These are phyloP conservation scores for Dipteronia sinensis DNA, from an alignment of 345 rosid species.

Conservation along the genomic window DNA sequence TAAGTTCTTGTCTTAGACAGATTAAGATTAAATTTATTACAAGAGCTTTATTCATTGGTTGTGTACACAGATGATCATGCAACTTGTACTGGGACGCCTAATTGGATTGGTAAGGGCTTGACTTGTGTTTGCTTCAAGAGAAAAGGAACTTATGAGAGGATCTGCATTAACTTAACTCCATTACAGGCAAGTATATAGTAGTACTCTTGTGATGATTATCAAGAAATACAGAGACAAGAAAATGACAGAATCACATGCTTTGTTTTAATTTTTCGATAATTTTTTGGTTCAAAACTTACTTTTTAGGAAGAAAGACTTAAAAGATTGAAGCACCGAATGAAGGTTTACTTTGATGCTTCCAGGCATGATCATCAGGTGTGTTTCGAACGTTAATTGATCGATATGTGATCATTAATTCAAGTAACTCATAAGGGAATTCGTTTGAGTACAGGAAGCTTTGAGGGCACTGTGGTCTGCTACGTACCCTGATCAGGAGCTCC, in stretches of 20 bases:
- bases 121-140: constrained; percentile 92
- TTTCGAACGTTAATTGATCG: neutral
- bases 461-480: constrained; percentile 87
- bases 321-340: constrained; percentile 74
- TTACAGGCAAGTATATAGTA: constrained; percentile 56
- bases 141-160: constrained; percentile 69
- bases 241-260: neutral
- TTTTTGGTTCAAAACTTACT: constrained; percentile 8
- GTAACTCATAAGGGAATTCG: constrained; percentile 7
- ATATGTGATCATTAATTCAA: neutral
- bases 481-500: constrained; percentile 70
- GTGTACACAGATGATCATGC: constrained; percentile 55
- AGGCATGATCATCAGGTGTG: constrained; percentile 80
- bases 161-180: constrained; percentile 78
- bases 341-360: constrained; percentile 70
- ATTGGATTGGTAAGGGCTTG: constrained; percentile 84
- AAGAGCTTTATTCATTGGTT: neutral
- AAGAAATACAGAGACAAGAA: no score
- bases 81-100: constrained; percentile 54
- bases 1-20: neutral
- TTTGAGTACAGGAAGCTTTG: constrained; percentile 58
- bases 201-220: neutral
- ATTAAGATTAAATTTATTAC: neutral
- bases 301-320: constrained; percentile 74
- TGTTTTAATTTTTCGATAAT: neutral